A percentile compares a stretch with the other conserved stretches of the same genome.
These are phyloP conservation scores for Neophaeococcomyces mojaviensis DNA, from an alignment of 2,329 filamentous ascomycete species.

Conservation along the genomic window DNA sequence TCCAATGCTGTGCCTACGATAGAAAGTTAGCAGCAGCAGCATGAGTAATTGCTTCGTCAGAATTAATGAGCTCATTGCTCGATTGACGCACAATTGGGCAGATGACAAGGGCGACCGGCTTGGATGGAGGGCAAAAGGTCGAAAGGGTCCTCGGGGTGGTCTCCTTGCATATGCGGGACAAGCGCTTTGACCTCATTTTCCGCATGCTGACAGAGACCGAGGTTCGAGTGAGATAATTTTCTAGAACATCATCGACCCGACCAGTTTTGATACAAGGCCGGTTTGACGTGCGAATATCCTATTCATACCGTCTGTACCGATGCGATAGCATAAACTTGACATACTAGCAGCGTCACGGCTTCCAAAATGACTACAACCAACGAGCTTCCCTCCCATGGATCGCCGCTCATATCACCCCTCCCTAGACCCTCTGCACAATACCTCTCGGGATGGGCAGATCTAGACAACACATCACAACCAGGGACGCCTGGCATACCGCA, in stretches of 20 bases:
- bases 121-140: neutral
- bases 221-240: neutral
- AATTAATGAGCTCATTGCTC: too few relatives aligned
- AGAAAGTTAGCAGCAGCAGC: too few relatives aligned
- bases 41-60: too few relatives aligned
- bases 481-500: slow-evolving; percentile 42
- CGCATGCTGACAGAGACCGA: neutral
- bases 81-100: too few relatives aligned
- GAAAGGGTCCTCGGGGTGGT: neutral
- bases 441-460: slow-evolving; percentile 23
- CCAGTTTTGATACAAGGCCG: neutral
- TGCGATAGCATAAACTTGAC: slow-evolving; percentile 3
- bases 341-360: neutral
- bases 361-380: slow-evolving; percentile 9
- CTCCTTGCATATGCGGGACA: neutral
- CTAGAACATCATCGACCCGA: neutral
- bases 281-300: neutral
- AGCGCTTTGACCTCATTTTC: neutral
- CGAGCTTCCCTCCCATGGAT: slow-evolving; percentile 49
- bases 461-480: slow-evolving; percentile 22
- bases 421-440: slow-evolving; percentile 23
- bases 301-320: neutral
- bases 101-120: too few relatives aligned
- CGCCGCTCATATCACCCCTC: slow-evolving; percentile 41
- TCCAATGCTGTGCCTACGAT: too few relatives aligned